Conservation (phyloP, 192 early-diverging fungal genomes). For the Backusella mclennaniae region DNA sequence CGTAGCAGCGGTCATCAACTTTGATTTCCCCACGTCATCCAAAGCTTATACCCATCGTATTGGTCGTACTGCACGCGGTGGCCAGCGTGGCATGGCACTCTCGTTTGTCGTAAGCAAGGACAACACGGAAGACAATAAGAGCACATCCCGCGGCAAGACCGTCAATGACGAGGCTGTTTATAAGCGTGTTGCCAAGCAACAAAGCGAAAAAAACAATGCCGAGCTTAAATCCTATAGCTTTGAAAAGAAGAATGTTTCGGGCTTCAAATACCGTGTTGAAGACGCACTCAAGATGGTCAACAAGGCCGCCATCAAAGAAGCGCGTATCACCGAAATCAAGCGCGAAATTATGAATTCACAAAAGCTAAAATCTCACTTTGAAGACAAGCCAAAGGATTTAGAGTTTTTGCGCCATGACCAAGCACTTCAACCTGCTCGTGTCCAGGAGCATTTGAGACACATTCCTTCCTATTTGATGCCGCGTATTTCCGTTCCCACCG, state of each 20-base stretch:
- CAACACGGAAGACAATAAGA: conserved; percentile 26
- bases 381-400: conserved; percentile 92
- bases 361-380: conserved; percentile 95
- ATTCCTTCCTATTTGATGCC: conserved; percentile 94
- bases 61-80: conserved; percentile 93
- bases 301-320: conserved; percentile 74
- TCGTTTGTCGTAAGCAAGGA: conserved; percentile 75
- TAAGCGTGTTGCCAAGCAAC: conserved; percentile 63
- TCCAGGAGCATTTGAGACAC: conserved; percentile 90
- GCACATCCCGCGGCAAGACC: conserved; percentile 31
- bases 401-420: conserved; percentile 91
- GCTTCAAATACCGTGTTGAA: conserved; percentile 87
- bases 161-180: conserved; percentile 68
- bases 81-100: conserved; percentile 84
- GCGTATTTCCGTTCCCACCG: conserved; percentile 53
- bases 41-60: conserved; percentile 92
- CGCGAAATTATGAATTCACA: conserved; percentile 94
- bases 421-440: conserved; percentile 76
- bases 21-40: conserved; percentile 88
- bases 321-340: conserved; percentile 93
- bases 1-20: conserved; percentile 94
- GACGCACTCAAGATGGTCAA: conserved; percentile 87
- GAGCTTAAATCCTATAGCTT: conserved; percentile 80
- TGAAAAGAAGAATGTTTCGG: conserved; percentile 86
- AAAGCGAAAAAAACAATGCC: conserved; percentile 52